A percentile compares a stretch with the other conserved stretches of the same genome.
phyloP scores from a whole-genome alignment of 2,329 filamentous ascomycete species.

The Ophiosphaerella herpotricha region DNA sequence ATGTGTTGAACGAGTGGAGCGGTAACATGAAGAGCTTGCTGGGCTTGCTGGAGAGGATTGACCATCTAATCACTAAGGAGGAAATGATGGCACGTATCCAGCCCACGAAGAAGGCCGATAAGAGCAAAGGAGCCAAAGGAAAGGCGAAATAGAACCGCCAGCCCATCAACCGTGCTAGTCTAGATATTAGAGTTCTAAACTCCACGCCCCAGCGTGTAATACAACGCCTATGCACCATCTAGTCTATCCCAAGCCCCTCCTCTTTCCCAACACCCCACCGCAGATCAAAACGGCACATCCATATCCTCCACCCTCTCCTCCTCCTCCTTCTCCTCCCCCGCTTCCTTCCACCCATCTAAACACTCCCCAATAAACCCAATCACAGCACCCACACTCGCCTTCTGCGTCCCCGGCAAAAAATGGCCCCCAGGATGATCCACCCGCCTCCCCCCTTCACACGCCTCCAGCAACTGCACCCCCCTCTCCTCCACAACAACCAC shows the following conservation, averaged over 20 bases:
- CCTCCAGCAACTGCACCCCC: constrained; percentile 69
- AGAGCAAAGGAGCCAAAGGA: constrained; percentile 45
- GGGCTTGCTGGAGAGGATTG: constrained; percentile 84
- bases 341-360: constrained; percentile 47
- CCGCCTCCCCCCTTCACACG: constrained; percentile 57
- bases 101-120: constrained; percentile 57
- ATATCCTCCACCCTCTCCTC: constrained; percentile 69
- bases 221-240: constrained; percentile 31
- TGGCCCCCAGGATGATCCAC: constrained; percentile 86
- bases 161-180: constrained; percentile 28
- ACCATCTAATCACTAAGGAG: constrained; percentile 98
- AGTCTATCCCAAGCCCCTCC: constrained; percentile 18
- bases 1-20: constrained; percentile 98
- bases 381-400: constrained; percentile 78
- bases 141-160: constrained; percentile 31
- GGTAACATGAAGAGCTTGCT: constrained; percentile 95
- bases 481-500: constrained; percentile 82
- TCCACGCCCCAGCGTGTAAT: constrained; percentile 38
- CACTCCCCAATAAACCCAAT: constrained; percentile 69
- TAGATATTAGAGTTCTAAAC: constrained; percentile 36
- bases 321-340: constrained; percentile 38
- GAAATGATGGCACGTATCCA: constrained; percentile 99
- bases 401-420: constrained; percentile 77
- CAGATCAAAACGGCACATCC: constrained; percentile 67
- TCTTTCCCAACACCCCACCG: constrained; percentile 10